phyloP scores from a whole-genome alignment of 768 basidiomycete species.

The Ephemerocybe angulata region DNA sequence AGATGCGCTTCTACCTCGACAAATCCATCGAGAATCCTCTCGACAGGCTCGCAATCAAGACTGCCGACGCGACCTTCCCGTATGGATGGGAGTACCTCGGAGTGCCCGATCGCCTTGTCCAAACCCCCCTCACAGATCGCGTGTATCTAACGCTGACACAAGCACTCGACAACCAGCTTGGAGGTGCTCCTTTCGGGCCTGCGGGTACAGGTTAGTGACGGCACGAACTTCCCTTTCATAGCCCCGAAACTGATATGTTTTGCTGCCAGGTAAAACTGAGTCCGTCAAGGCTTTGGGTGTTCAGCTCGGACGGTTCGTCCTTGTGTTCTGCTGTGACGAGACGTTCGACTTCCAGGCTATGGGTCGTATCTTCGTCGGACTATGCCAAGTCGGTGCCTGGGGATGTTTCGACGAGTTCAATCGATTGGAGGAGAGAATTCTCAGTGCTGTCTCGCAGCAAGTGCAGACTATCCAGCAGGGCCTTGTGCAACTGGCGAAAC shows the following conservation, averaged over 20 bases:
- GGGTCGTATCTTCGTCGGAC: conserved; percentile 98
- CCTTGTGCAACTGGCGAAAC: conserved; percentile 73
- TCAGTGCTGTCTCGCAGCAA: conserved; percentile 97
- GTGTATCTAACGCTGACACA: conserved; percentile 97
- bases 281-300: conserved; percentile 98
- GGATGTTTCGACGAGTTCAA: conserved; percentile 99
- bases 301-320: conserved; percentile 95
- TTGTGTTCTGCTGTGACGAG: conserved; percentile 99
- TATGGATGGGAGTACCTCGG: conserved; percentile 99
- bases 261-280: conserved; percentile 91
- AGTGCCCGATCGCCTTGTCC: conserved; percentile 93
- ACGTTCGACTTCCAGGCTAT: conserved; percentile 99
- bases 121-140: conserved; percentile 95
- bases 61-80: conserved; percentile 89
- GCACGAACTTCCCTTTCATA: background rate
- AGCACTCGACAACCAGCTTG: conserved; percentile 90
- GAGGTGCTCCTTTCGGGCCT: conserved; percentile 96
- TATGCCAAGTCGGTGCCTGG: conserved; percentile 99
- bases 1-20: conserved; percentile 98
- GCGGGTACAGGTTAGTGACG: conserved; percentile 79
- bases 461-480: conserved; percentile 99
- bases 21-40: conserved; percentile 66
- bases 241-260: conserved; percentile 7
- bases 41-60: conserved; percentile 73
- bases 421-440: conserved; percentile 94